phyloP scores from a whole-genome alignment of 306 rosid species.

The Trifolium pratense region DNA sequence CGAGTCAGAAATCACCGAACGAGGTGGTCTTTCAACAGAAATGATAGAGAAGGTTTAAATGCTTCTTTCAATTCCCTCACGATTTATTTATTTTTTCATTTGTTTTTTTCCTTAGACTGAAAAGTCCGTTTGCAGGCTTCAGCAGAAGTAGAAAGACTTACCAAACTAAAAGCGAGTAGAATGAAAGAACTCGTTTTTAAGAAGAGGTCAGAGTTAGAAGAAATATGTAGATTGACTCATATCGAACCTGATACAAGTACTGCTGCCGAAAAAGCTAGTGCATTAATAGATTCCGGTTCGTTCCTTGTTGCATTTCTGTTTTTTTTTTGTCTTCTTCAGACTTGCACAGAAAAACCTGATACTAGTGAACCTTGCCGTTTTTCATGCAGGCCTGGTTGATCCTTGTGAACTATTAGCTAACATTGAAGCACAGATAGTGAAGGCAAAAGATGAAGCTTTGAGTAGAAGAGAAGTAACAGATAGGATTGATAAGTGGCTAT shows the following conservation, averaged over 20 bases:
- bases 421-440: conserved; percentile 80
- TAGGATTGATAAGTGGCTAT: conserved; percentile 89
- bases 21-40: conserved; percentile 75
- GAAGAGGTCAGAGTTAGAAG: conserved; percentile 84
- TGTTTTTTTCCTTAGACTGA: background rate
- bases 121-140: conserved; percentile 63
- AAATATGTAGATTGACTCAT: conserved; percentile 79
- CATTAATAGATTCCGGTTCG: conserved; percentile 91
- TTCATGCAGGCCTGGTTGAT: conserved; percentile 74
- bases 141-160: conserved; percentile 84
- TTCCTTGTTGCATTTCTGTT: conserved; percentile 15
- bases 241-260: conserved; percentile 90
- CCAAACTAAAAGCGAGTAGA: conserved; percentile 88
- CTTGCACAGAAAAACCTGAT: conserved; percentile 9
- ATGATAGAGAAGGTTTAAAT: conserved; percentile 73
- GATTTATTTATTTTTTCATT: background rate
- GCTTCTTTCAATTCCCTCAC: conserved; percentile 21
- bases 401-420: conserved; percentile 86
- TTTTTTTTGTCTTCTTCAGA: background rate
- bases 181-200: conserved; percentile 96
- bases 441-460: conserved; percentile 79
- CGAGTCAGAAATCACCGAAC: conserved; percentile 69
- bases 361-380: conserved; percentile 20
- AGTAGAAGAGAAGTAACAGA: conserved; percentile 89
- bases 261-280: conserved; percentile 83